These are phyloP conservation scores for Penicillium robsamsonii DNA, from an alignment of 495 filamentous ascomycete genomes.

Conservation along the genomic window DNA sequence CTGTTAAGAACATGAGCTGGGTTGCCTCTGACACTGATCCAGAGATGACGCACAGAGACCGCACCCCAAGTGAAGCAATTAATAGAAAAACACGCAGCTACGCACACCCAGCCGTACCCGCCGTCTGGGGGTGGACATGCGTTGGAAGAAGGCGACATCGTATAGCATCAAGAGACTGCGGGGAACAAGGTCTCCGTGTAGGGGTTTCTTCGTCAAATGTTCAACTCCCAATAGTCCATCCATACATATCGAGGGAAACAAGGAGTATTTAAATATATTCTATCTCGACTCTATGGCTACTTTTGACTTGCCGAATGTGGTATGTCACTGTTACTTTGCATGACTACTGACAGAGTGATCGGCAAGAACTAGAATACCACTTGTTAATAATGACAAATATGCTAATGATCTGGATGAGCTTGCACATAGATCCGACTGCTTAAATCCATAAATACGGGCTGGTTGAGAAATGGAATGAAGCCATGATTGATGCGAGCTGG, in stretches of 20 bases:
- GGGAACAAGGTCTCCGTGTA: too few species aligned
- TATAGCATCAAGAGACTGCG: too few species aligned
- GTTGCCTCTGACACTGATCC: neutral
- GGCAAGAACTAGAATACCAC: too few species aligned
- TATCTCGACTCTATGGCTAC: neutral
- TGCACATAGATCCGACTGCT: neutral
- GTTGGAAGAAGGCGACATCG: too few species aligned
- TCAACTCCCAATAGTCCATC: too few species aligned
- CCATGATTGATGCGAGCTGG: too few species aligned
- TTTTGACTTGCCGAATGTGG: neutral
- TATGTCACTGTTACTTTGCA: neutral
- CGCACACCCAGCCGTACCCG: constrained; percentile 48
- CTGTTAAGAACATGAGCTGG: neutral
- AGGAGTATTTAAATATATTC: neutral
- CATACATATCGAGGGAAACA: too few species aligned
- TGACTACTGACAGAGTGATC: neutral
- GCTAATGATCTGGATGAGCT: neutral
- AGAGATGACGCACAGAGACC: constrained; percentile 4
- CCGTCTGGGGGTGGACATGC: constrained; percentile 20
- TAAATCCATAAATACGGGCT: neutral
- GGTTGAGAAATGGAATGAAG: too few species aligned
- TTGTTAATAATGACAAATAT: too few species aligned
- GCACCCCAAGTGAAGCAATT: constrained; percentile 46
- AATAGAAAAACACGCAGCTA: constrained; percentile 28
- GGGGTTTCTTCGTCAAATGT: too few species aligned